Base-by-base conservation (phyloP, 441 rosid genomes). In the Gossypium aridum region DNA sequence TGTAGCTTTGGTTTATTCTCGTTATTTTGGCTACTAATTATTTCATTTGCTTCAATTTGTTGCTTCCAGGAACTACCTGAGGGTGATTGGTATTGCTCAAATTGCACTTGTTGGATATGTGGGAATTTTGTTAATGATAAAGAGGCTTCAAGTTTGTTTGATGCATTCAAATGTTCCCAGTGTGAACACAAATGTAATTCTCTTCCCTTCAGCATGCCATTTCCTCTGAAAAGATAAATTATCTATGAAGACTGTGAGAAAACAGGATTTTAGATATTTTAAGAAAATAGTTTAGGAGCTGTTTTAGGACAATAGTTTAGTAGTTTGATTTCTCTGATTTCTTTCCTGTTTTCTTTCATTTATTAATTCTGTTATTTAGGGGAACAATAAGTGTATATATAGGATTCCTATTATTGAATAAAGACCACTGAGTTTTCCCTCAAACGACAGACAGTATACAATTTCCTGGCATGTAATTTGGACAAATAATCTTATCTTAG, bases 31-130 rank as follows among this genome's bases (percentile, higher is more conserved):
- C 53, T 25, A 10, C 51, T 73, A 63, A 57, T 60, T 67, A 67
- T n/a, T 65, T 22, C 45, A 14, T 26, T 7, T 55, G 51, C 64
- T 75, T 64, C 19, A 34, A 8, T 26, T 62, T 53, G 16, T 65
- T 71, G 22, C 75, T 77, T 71, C 54, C 87, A 96, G 99, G 98
- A 87, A 77, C 89, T 96, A 74, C 98, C 98, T 66, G 92, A 94
- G 75, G 97, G 94, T 79, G 85, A 83, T 81, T 96, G 98, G 99
- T 93, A 90, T 83, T 96, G 99, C 83, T 75, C 91, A 70, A 91
- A 87, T 78, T 96, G 99, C 89, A 92, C 90, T 62, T 96, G 99
- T 85, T 77, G 86, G 90, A 79, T 84, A 72, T 96, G 99, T 77
- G 87, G 88, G 67, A 82, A 86, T 82, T 87, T 93, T 81, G 97